Evolutionary conservation across 352 stramenopile species (phyloP), one percentile per base, ranked within the genome.

Genomic region (Thalassiosira mediterranea): DNA sequence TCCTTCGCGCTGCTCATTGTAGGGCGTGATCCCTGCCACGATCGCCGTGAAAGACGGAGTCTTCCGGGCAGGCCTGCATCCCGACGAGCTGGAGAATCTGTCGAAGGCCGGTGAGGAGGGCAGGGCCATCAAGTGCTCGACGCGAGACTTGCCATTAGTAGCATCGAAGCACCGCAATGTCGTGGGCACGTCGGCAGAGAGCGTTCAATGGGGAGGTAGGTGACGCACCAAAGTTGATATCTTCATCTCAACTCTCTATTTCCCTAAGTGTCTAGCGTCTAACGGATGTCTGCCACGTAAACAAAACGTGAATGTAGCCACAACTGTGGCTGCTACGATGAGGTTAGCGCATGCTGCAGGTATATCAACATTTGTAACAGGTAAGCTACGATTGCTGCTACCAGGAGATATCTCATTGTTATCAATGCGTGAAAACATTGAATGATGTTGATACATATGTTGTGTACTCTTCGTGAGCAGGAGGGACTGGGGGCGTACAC

Each of bases 281-380:
- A n/a, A n/a, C n/a, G n/a, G n/a, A n/a, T n/a, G n/a, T n/a, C n/a
- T n/a, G n/a, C n/a, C n/a, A n/a, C n/a, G n/a, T n/a, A n/a, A n/a
- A n/a, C n/a, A n/a, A n/a, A n/a, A n/a, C n/a, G n/a, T n/a, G n/a
- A n/a, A n/a, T n/a, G n/a, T n/a, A n/a, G n/a, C 96, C 13, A 99
- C 97, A 17, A 99, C 97, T 1, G 97, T 99, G 21, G 96, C 96
- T 32, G 96, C 89, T 48, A 99, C 97, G 56, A 98, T 98, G 96
- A 91, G 90, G 25, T 93, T 98, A 42, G 97, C 97, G 10, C 91
- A 98, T 79, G 82, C 93, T 5, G 96, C 96, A 4, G 93, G 95
- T 0, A 98, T 99, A 73, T 88, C 92, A 32, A 96, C 98, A 44
- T 99, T 99, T 88, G 97, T 98, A 19, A 99, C 97, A 3, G 73